A percentile compares a stretch with the other conserved stretches of the same genome.
Conservation (phyloP, 345 rosid species). For the Populus tremula region DNA sequence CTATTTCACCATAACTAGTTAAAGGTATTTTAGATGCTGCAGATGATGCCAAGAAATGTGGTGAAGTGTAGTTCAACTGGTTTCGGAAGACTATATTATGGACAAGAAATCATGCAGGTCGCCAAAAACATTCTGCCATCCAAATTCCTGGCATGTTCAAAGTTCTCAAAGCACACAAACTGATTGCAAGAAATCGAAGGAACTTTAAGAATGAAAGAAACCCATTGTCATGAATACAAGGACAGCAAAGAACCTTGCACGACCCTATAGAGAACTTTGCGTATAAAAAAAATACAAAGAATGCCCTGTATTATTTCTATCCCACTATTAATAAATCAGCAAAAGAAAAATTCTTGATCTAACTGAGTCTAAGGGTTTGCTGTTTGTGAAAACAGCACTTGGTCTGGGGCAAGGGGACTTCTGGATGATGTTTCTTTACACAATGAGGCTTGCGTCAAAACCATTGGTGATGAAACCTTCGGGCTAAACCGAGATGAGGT, state of each 20-base stretch:
- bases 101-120: too few species aligned
- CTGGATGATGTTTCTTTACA: slow-evolving; percentile 19
- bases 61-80: too few species aligned
- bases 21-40: background rate
- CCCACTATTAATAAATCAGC: background rate
- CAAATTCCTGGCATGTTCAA: too few species aligned
- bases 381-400: background rate
- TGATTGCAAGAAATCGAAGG: background rate
- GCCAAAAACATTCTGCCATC: too few species aligned
- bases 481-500: slow-evolving; percentile 18
- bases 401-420: slow-evolving; percentile 27
- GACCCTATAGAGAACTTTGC: background rate
- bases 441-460: slow-evolving; percentile 10
- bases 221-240: background rate
- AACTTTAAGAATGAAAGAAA: too few species aligned
- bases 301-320: slow-evolving; percentile 14
- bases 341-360: slow-evolving; percentile 3
- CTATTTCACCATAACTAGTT: background rate
- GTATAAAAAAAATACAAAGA: background rate
- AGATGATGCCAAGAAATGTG: background rate
- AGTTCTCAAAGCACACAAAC: too few species aligned
- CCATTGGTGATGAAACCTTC: background rate
- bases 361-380: slow-evolving; percentile 9
- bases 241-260: background rate
- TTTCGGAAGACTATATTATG: too few species aligned